These are phyloP conservation scores for Mimosa pudica DNA, from an alignment of 306 rosid species.

Conservation along the genomic window DNA sequence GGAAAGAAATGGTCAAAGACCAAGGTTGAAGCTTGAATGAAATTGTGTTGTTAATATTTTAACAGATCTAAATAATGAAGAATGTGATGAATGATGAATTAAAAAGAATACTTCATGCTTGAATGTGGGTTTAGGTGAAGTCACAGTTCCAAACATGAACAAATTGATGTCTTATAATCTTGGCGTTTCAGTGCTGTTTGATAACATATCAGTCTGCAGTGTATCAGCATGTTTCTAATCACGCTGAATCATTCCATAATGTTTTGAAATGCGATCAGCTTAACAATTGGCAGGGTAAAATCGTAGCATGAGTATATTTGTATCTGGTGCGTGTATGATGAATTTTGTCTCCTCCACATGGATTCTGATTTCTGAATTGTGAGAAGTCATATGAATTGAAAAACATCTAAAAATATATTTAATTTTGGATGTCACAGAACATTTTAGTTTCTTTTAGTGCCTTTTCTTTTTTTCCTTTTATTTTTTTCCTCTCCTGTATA, in stretches of 20 bases:
- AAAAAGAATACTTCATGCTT: background rate
- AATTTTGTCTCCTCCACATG: background rate
- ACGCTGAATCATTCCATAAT: background rate
- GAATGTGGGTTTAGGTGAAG: background rate
- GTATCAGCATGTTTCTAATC: background rate
- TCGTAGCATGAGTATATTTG: background rate
- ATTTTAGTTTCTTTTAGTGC: constrained; percentile 14
- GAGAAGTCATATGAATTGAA: constrained; percentile 17
- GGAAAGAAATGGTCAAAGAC: too few species aligned
- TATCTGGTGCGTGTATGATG: background rate
- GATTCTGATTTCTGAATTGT: background rate
- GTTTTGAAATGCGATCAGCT: background rate
- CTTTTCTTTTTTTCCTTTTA: background rate
- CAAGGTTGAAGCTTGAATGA: too few species aligned
- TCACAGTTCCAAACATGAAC: background rate
- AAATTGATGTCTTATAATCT: background rate
- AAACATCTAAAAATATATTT: constrained; percentile 14
- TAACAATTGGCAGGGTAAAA: background rate
- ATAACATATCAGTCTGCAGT: background rate
- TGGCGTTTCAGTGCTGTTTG: background rate
- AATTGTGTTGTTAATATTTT: too few species aligned
- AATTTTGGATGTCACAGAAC: background rate
- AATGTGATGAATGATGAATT: background rate
- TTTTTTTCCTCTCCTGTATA: constrained; percentile 2
- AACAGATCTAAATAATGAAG: too few species aligned